These are phyloP conservation scores for Hortaea werneckii DNA, from an alignment of 2,329 filamentous ascomycete genomes.

Conservation along the genomic window DNA sequence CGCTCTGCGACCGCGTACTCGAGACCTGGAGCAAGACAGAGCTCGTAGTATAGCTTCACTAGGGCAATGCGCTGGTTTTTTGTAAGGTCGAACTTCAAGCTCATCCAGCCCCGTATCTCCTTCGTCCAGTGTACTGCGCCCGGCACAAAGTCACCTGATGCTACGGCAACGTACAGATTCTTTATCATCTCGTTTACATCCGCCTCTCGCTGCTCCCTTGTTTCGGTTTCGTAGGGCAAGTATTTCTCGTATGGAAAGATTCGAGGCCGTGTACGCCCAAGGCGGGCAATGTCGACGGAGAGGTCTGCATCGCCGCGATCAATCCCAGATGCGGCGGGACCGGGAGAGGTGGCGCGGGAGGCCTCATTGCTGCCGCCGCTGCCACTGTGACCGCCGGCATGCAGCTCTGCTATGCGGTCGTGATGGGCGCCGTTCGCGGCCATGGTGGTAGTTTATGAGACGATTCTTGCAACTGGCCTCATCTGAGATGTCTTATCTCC, in stretches of 20 bases:
- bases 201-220: slow-evolving; percentile 63
- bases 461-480: neutral
- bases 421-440: slow-evolving; percentile 15
- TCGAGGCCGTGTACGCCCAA: slow-evolving; percentile 65
- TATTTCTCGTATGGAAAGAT: slow-evolving; percentile 90
- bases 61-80: slow-evolving; percentile 72
- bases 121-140: slow-evolving; percentile 95
- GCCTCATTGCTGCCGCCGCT: slow-evolving; percentile 42
- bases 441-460: slow-evolving; percentile 5
- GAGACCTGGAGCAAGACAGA: slow-evolving; percentile 79
- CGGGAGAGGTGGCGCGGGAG: slow-evolving; percentile 79
- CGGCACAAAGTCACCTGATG: slow-evolving; percentile 86
- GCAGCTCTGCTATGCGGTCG: slow-evolving; percentile 31
- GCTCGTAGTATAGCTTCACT: slow-evolving; percentile 87
- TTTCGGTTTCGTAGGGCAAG: slow-evolving; percentile 81
- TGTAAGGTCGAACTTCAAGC: slow-evolving; percentile 93
- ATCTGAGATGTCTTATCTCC: too few species aligned
- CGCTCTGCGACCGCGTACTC: slow-evolving; percentile 74
- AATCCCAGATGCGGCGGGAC: slow-evolving; percentile 43
- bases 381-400: slow-evolving; percentile 29
- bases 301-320: slow-evolving; percentile 16
- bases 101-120: slow-evolving; percentile 89
- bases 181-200: slow-evolving; percentile 82
- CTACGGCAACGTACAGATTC: slow-evolving; percentile 83
- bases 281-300: slow-evolving; percentile 40